Evolutionary conservation across 495 filamentous ascomycete species (phyloP), one percentile per base, ranked within the genome.

Genomic region (Trichoderma virens): DNA sequence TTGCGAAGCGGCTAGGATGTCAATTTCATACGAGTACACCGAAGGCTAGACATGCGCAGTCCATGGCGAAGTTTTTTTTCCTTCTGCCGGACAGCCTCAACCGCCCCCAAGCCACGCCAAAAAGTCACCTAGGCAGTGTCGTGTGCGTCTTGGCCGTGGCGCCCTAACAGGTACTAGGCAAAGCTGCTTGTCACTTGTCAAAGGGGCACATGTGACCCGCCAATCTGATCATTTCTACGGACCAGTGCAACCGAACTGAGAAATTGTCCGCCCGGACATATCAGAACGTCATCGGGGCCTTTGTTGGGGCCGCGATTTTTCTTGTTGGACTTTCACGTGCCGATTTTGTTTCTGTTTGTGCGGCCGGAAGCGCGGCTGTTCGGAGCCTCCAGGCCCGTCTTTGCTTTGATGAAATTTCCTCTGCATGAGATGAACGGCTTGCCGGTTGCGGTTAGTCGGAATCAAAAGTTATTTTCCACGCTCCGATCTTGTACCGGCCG

Each of bases 281-380:
- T 5, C 11, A 9, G 25, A 27, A 56, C 51, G 51, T 56, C 51
- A 56, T 56, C 51, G 27, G 51, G 51, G 27, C 20, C 51, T 56
- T 56, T 56, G 51, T 56, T 56, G 51, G 51, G 51, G 51, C 51
- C 51, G 51, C 25, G 25, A 56, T 27, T 20, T 9, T 51, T 56
- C 23, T 56, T 56, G 51, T 30, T 56, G 51, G 51, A 56, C 51
- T 56, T 56, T 56, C 51, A 56, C 51, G 51, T 56, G 51, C 23
- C 20, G 51, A 56, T 28, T 56, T 14, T 56, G 27, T 27, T 28
- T 56, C 18, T 47, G 16, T 47, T 7, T 0, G 16, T 25, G 4
- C 9, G 45, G 45, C 45, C n/a, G n/a, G 45, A 16, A 51, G 23
- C 18, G 45, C 45, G n/a, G 45, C 2, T 18, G n/a, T 41, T 41